Evolutionary conservation across 1,284 basidiomycete genomes (phyloP), one percentile per base, ranked within the genome.

Genomic region (Tilletia walkeri): DNA sequence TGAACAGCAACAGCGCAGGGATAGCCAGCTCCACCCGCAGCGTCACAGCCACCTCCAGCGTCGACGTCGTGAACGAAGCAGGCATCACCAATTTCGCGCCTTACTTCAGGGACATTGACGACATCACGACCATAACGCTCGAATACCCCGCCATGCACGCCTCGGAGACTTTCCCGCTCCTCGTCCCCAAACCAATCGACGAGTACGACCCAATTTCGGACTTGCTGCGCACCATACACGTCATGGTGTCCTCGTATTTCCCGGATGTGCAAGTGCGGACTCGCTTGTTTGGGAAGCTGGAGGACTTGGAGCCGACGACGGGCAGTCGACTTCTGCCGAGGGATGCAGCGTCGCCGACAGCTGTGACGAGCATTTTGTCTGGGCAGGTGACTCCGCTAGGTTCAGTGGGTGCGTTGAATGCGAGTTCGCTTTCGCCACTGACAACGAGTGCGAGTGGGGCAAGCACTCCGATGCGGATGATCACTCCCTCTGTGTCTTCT

Each of bases 161-260:
- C 50, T 53, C 50, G 50, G 50, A 24, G 69, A 73, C 76, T 59
- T 78, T 78, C 69, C 53, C 75, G 20, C 74, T 83, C 16, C 67
- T 82, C 3, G 79, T 79, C 0, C 79, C 82, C n/a, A 74, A 75
- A 24, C 78, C 79, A 49, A 36, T 68, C 1, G 80, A 83, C 68
- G 82, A 83, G 66, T 83, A 83, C 66, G 82, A 83, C 48, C 82
- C 82, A 6, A 65, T 83, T 24, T 75, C 80, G 45, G 82, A 83
- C 66, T 73, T 83, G 0, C 74, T 83, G 1, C 73, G 76, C 1
- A 72, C 76, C 5, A 78, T 83, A 3, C 65, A 74, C 3, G 73
- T 73, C 30, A 80, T 82, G 53, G 80, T 75, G 3, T 72, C 75
- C 2, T 70, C 77, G 69, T 82, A 78, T 53, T 69, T 82, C 38